phyloP scores from a whole-genome alignment of 2,329 filamentous ascomycete genomes.

The Fusarium sp. region DNA sequence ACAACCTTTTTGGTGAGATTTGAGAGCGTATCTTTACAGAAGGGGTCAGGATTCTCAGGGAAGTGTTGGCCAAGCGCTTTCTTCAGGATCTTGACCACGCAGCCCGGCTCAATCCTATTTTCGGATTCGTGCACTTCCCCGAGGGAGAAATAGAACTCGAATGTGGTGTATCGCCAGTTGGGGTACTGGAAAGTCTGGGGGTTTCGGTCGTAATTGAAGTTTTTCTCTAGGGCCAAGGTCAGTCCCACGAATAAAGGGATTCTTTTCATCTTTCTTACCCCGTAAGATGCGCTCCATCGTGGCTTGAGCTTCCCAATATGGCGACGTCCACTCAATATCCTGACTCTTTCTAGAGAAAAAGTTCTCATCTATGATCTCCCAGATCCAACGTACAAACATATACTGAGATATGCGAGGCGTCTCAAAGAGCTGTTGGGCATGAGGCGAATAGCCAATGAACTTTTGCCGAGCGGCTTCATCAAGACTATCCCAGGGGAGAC shows the following conservation, averaged over 20 bases:
- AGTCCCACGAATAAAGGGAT: not conserved
- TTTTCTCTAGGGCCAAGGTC: not conserved
- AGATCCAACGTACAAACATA: not conserved
- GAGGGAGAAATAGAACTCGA: not conserved
- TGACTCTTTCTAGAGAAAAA: not conserved
- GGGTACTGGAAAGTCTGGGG: rapidly evolving
- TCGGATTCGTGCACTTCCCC: rapidly evolving
- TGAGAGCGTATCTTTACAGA: not conserved
- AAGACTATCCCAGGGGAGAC: not conserved
- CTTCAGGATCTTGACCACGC: not conserved
- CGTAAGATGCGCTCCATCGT: not conserved
- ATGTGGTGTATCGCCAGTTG: not conserved
- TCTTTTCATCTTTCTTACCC: not conserved
- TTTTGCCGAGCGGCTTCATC: not conserved
- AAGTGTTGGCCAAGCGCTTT: not conserved
- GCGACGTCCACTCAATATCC: not conserved
- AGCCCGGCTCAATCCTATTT: not conserved
- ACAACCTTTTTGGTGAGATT: not conserved
- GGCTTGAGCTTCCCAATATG: not conserved
- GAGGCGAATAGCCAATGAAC: not conserved
- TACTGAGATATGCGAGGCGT: rapidly evolving
- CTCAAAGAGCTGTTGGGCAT: not conserved
- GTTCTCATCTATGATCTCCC: not conserved
- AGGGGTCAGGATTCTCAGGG: not conserved
- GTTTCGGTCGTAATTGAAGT: rapidly evolving